Evolutionary conservation across 805 yeast species (phyloP).

Genomic region (Debaryomyces maramus): DNA sequence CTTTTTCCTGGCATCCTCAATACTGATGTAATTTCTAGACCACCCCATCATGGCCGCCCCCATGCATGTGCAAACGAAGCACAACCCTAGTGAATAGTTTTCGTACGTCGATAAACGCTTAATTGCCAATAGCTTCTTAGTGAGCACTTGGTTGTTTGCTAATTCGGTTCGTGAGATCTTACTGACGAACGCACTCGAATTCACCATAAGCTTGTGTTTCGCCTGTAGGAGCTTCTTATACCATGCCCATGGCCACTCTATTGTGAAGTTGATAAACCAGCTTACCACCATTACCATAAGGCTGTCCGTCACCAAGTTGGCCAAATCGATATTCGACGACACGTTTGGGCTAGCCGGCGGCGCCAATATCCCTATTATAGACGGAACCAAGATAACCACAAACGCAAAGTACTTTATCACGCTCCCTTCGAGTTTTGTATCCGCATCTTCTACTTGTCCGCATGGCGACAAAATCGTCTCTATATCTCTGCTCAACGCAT

Average conservation of each 20-base stretch:
- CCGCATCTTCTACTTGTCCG: neutral
- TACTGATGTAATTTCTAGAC: conserved; percentile 24
- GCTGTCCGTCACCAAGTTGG: conserved; percentile 29
- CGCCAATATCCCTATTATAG: conserved; percentile 23
- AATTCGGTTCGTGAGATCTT: neutral
- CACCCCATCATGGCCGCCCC: conserved; percentile 29
- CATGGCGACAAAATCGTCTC: conserved; percentile 8
- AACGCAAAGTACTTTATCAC: conserved; percentile 20
- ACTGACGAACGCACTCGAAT: conserved; percentile 11
- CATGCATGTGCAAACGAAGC: conserved; percentile 26
- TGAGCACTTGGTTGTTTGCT: conserved; percentile 5
- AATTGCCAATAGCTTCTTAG: conserved; percentile 9
- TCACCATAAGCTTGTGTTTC: conserved; percentile 15
- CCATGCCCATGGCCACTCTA: conserved; percentile 49
- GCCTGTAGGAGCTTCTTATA: conserved; percentile 21
- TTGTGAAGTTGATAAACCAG: conserved; percentile 31
- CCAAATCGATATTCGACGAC: conserved; percentile 17
- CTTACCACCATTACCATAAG: conserved; percentile 32
- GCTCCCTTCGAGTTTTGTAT: conserved; percentile 13
- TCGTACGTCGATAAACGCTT: conserved; percentile 16
- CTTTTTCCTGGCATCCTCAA: conserved; percentile 24
- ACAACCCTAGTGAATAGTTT: conserved; percentile 20
- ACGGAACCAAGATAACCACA: conserved; percentile 23
- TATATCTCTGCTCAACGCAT: conserved; percentile 8
- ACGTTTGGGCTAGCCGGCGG: conserved; percentile 19